Conservation (phyloP, 23 red algal genomes). For the Gracilaria caudata region DNA sequence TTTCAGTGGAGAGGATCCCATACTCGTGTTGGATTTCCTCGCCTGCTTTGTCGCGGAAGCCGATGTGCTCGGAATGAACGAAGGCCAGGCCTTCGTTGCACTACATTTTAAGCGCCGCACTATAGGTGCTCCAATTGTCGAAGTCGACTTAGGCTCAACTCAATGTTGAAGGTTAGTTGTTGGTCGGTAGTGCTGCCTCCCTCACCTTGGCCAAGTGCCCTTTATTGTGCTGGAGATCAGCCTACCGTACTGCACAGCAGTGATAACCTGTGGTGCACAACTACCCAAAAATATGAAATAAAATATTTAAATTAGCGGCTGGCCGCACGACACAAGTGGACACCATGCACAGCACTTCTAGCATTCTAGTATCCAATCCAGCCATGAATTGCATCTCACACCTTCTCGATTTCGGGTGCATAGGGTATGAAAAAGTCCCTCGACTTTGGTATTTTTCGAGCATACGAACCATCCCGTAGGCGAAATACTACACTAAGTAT, state of each 20-base stretch:
- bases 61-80: background rate
- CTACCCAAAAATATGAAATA: background rate
- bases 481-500: too few relatives aligned
- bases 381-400: too few relatives aligned
- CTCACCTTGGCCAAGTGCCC: background rate
- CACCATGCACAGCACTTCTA: background rate
- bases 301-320: background rate
- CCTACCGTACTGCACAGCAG: background rate
- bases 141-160: background rate
- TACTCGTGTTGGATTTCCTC: conserved; percentile 7
- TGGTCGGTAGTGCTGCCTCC: background rate
- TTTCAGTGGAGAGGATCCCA: conserved; percentile 12
- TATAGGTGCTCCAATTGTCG: background rate
- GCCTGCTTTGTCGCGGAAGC: conserved; percentile 16
- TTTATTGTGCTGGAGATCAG: background rate
- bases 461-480: too few relatives aligned
- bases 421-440: too few relatives aligned
- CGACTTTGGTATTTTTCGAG: too few relatives aligned
- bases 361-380: background rate
- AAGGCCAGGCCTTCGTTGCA: conserved; percentile 3
- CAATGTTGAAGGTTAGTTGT: background rate
- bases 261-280: background rate
- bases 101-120: background rate
- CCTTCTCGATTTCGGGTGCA: too few relatives aligned
- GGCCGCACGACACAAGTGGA: background rate